These are phyloP conservation scores for Grosmannia huntii DNA, from an alignment of 2,329 filamentous ascomycete species.

Conservation along the genomic window DNA sequence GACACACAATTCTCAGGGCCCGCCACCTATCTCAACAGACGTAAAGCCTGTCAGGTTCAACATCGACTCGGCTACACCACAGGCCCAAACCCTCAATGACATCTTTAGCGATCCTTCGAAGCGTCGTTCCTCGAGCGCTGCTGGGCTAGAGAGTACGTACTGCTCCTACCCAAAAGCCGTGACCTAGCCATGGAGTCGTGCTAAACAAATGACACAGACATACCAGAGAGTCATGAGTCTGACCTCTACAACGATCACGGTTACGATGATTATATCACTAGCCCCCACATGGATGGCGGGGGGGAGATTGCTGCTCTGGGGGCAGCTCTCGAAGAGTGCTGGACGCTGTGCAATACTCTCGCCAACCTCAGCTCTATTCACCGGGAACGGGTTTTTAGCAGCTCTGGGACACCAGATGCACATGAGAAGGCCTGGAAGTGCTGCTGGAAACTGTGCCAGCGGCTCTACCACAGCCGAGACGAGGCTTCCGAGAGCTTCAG, in stretches of 20 bases:
- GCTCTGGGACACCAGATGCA: slow-evolving; percentile 58
- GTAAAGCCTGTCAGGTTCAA: slow-evolving; percentile 54
- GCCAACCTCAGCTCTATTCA: slow-evolving; percentile 76
- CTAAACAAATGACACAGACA: slow-evolving; percentile 28
- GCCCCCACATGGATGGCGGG: slow-evolving; percentile 27
- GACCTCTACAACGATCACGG: slow-evolving; percentile 35
- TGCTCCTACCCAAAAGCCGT: too few relatives aligned
- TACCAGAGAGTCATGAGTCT: slow-evolving; percentile 33
- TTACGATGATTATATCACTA: slow-evolving; percentile 33
- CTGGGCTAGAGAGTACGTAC: slow-evolving; percentile 61
- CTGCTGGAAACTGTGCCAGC: slow-evolving; percentile 87
- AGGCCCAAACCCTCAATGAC: slow-evolving; percentile 71
- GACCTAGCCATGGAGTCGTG: not conserved
- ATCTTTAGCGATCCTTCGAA: slow-evolving; percentile 44
- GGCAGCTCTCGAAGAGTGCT: slow-evolving; percentile 73
- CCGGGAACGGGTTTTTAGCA: slow-evolving; percentile 65
- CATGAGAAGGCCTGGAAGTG: slow-evolving; percentile 87
- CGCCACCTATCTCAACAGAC: slow-evolving; percentile 64
- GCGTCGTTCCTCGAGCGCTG: slow-evolving; percentile 53
- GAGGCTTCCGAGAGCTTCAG: slow-evolving; percentile 54
- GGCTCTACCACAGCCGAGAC: slow-evolving; percentile 70
- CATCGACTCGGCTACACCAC: slow-evolving; percentile 60
- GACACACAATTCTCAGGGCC: slow-evolving; percentile 22
- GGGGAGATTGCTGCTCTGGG: slow-evolving; percentile 56
- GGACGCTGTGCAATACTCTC: slow-evolving; percentile 86